These are phyloP conservation scores for Abortiporus biennis DNA, from an alignment of 1,284 basidiomycete species.

Conservation along the genomic window DNA sequence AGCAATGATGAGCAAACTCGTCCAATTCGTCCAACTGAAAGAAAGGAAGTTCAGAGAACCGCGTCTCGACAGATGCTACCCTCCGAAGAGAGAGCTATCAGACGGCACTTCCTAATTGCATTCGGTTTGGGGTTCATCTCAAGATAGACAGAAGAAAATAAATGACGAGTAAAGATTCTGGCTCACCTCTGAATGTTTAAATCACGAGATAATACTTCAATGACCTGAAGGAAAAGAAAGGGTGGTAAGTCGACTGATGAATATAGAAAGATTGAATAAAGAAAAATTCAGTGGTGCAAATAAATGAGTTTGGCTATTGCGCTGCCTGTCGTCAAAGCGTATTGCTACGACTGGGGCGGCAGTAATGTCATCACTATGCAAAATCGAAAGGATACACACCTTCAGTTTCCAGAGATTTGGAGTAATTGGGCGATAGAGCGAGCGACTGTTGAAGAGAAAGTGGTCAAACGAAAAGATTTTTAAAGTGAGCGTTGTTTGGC, in stretches of 20 bases:
- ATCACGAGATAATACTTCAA: background rate
- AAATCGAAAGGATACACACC: constrained; percentile 11
- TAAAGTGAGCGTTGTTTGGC: too few relatives aligned
- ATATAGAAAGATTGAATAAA: background rate
- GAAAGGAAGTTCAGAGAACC: constrained; percentile 24
- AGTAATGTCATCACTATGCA: constrained; percentile 22
- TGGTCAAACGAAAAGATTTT: too few relatives aligned
- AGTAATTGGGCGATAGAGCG: too few relatives aligned
- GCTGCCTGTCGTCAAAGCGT: constrained; percentile 28
- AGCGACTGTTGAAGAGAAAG: too few relatives aligned
- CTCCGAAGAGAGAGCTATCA: constrained; percentile 22
- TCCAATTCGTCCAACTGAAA: background rate
- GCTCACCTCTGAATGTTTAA: background rate
- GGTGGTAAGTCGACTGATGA: background rate
- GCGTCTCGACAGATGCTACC: constrained; percentile 26
- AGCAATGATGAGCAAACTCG: constrained; percentile 1
- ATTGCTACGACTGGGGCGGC: constrained; percentile 29
- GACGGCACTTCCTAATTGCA: constrained; percentile 32
- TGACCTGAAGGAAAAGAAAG: background rate
- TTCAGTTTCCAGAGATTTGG: too few relatives aligned
- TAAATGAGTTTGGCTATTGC: constrained; percentile 26
- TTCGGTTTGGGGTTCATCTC: constrained; percentile 27
- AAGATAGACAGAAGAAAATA: background rate
- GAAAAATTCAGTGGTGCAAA: constrained; percentile 15
- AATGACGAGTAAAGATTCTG: constrained; percentile 8